phyloP scores from a whole-genome alignment of 768 basidiomycete species.

The Naganishia antarctica region DNA sequence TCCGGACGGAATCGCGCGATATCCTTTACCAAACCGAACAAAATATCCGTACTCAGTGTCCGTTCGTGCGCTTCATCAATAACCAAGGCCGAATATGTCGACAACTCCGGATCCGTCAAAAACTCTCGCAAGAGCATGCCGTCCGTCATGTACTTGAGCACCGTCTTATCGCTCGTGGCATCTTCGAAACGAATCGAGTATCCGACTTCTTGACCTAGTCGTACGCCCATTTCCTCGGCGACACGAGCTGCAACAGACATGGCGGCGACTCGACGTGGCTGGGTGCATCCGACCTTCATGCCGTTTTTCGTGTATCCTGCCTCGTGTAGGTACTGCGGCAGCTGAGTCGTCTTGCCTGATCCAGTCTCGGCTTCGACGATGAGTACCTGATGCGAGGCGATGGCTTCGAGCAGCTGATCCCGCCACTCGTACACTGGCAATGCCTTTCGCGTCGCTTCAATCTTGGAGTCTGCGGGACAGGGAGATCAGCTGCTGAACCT shows the following conservation, averaged over 20 bases:
- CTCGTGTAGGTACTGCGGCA: conserved; percentile 97
- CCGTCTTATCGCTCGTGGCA: conserved; percentile 97
- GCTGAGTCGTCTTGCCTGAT: conserved; percentile 96
- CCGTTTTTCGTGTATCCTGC: conserved; percentile 88
- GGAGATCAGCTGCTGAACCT: not conserved
- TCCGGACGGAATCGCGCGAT: conserved; percentile 95
- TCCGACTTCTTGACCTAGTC: conserved; percentile 97
- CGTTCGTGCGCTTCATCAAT: conserved; percentile 99
- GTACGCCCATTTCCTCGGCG: conserved; percentile 95
- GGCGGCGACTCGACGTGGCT: conserved; percentile 95
- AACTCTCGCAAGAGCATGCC: conserved; percentile 97
- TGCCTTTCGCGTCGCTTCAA: conserved; percentile 89
- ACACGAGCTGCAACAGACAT: conserved; percentile 99
- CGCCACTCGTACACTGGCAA: conserved; percentile 88
- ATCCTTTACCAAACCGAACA: conserved; percentile 98
- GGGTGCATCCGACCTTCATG: conserved; percentile 88
- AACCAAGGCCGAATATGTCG: conserved; percentile 87
- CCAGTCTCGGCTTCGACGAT: conserved; percentile 98
- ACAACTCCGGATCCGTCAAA: conserved; percentile 92
- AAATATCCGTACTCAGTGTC: conserved; percentile 94
- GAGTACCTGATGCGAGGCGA: conserved; percentile 85
- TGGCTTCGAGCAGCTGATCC: conserved; percentile 78
- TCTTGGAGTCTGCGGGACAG: conserved; percentile 66
- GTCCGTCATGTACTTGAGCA: conserved; percentile 99
- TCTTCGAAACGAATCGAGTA: conserved; percentile 99